A percentile compares a stretch with the other conserved stretches of the same genome.
phyloP scores from a whole-genome alignment of 345 rosid genomes.

The Turnera subulata region DNA sequence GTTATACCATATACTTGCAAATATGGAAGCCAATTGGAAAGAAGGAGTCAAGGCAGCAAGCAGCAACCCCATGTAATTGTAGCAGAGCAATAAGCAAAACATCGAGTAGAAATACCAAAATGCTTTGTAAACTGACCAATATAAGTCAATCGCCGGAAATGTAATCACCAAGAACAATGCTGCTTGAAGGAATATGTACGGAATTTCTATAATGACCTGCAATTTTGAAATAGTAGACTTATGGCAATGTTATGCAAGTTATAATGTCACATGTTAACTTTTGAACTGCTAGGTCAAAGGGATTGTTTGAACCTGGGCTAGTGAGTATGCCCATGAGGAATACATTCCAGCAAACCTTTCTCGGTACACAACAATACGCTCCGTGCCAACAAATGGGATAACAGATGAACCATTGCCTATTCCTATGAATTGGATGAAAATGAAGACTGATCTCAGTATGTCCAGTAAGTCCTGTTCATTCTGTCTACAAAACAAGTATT shows the following conservation, averaged over 20 bases:
- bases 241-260: constrained; percentile 46
- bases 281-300: background rate
- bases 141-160: too few species aligned
- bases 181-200: too few species aligned
- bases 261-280: background rate
- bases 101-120: too few species aligned
- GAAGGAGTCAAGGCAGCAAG: constrained; percentile 39
- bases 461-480: constrained; percentile 48
- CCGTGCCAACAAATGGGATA: constrained; percentile 36
- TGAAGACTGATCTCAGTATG: constrained; percentile 42
- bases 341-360: too few species aligned
- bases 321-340: too few species aligned
- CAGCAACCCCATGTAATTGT: constrained; percentile 53
- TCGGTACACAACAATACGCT: constrained; percentile 49
- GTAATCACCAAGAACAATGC: too few species aligned
- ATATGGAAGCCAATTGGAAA: constrained; percentile 30
- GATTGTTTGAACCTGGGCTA: constrained; percentile 45
- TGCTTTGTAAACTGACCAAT: too few species aligned
- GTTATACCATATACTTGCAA: constrained; percentile 27
- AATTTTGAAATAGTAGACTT: constrained; percentile 38
- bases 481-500: too few species aligned
- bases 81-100: too few species aligned
- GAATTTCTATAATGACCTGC: too few species aligned
- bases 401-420: constrained; percentile 40
- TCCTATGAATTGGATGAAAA: constrained; percentile 33